phyloP scores from a whole-genome alignment of 225 moss, liverwort and hornwort species.

The Sphagnum contortum region DNA sequence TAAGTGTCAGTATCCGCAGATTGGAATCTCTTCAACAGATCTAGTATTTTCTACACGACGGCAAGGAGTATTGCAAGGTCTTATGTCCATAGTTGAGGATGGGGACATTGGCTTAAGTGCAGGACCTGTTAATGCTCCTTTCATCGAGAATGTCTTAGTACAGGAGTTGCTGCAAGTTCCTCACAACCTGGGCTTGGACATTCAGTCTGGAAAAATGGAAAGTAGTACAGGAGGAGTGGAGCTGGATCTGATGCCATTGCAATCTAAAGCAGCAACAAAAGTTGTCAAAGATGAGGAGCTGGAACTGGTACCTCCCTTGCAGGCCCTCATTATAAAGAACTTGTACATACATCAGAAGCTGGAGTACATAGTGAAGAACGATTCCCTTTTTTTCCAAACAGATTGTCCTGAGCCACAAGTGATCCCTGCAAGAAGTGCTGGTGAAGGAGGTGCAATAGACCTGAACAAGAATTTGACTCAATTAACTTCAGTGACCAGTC shows the following conservation, averaged over 20 bases:
- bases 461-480: constrained; percentile 13
- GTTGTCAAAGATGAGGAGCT: constrained; percentile 47
- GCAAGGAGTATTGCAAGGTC: constrained; percentile 31
- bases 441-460: constrained; percentile 9
- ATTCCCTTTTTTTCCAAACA: constrained; percentile 71
- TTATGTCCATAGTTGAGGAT: constrained; percentile 11
- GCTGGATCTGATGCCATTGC: constrained; percentile 18
- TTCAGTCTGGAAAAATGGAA: constrained; percentile 11
- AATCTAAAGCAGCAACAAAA: constrained; percentile 17
- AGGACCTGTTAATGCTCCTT: constrained; percentile 67
- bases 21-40: constrained; percentile 84
- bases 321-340: constrained; percentile 54
- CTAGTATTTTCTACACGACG: constrained; percentile 73
- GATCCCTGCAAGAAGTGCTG: constrained; percentile 29
- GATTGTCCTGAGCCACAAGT: constrained; percentile 59
- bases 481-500: constrained; percentile 22
- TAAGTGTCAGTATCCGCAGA: constrained; percentile 80
- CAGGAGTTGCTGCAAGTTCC: constrained; percentile 27
- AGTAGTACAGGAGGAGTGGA: constrained; percentile 16
- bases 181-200: constrained; percentile 16
- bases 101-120: constrained; percentile 22
- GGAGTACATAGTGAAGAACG: constrained; percentile 77
- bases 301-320: constrained; percentile 52
- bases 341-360: constrained; percentile 65
- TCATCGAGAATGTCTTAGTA: constrained; percentile 68